Conservation (phyloP, 345 rosid genomes). For the Eucalyptus cladocalyx region DNA sequence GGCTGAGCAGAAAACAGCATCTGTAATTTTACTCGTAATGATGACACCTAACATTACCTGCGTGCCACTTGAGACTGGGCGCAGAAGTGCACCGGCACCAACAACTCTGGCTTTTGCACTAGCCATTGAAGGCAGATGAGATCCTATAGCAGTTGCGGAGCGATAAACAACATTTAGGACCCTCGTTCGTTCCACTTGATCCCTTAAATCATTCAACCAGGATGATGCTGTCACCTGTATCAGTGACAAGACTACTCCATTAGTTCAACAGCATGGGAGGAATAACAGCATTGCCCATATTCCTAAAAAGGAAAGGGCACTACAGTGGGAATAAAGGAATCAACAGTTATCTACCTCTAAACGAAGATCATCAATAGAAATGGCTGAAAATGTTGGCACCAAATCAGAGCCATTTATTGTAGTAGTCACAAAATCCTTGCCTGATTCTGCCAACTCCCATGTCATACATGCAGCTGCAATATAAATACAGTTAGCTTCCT, state of each 20-base stretch:
- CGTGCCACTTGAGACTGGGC: slow-evolving; percentile 83
- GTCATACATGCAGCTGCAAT: slow-evolving; percentile 98
- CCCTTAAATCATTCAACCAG: slow-evolving; percentile 90
- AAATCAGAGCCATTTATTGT: slow-evolving; percentile 87
- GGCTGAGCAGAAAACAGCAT: neutral
- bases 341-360: slow-evolving; percentile 38
- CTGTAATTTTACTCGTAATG: neutral
- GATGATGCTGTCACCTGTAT: slow-evolving; percentile 82
- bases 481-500: neutral
- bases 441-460: slow-evolving; percentile 98
- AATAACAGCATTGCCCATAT: neutral
- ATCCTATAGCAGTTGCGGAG: slow-evolving; percentile 91
- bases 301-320: neutral
- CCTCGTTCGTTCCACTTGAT: slow-evolving; percentile 82
- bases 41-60: slow-evolving; percentile 33
- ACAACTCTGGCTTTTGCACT: slow-evolving; percentile 94
- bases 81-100: slow-evolving; percentile 86
- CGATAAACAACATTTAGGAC: slow-evolving; percentile 85
- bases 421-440: slow-evolving; percentile 77
- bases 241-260: neutral
- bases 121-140: slow-evolving; percentile 85
- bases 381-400: slow-evolving; percentile 90
- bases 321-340: neutral
- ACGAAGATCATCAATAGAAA: slow-evolving; percentile 91
- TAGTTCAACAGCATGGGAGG: neutral